phyloP scores from a whole-genome alignment of 2,329 filamentous ascomycete genomes.

The Alternaria consortialis region DNA sequence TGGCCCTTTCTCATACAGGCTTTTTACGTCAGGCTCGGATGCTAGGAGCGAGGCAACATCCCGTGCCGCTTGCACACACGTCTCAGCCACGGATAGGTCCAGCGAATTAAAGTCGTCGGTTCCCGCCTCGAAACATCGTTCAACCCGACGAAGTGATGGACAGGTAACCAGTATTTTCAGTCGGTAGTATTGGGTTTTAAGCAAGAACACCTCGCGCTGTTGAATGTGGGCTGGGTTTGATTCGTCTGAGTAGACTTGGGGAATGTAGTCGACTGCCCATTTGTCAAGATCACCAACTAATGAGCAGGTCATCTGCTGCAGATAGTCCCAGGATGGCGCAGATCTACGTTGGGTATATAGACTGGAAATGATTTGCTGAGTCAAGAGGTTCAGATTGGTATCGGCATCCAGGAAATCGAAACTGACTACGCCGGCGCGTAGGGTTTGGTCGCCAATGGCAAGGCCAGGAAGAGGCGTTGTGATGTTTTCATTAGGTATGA shows the following conservation, averaged over 20 bases:
- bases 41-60: slow-evolving; percentile 41
- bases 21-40: slow-evolving; percentile 19
- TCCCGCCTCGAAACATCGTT: slow-evolving; percentile 37
- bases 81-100: slow-evolving; percentile 38
- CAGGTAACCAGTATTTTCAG: slow-evolving; percentile 45
- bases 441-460: background rate
- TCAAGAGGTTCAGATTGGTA: slow-evolving; percentile 8
- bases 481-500: slow-evolving; percentile 38
- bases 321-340: slow-evolving; percentile 39
- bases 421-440: background rate
- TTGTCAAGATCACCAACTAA: slow-evolving; percentile 38
- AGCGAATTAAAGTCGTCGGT: slow-evolving; percentile 35
- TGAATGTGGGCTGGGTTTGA: slow-evolving; percentile 11
- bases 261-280: slow-evolving; percentile 32
- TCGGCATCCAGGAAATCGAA: slow-evolving; percentile 16
- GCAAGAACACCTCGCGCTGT: slow-evolving; percentile 20
- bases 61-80: slow-evolving; percentile 45
- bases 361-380: slow-evolving; percentile 17
- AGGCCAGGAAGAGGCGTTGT: slow-evolving; percentile 34
- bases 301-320: slow-evolving; percentile 37
- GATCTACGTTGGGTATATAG: slow-evolving; percentile 44
- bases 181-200: slow-evolving; percentile 41
- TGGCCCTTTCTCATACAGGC: slow-evolving; percentile 33
- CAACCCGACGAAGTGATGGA: slow-evolving; percentile 48
- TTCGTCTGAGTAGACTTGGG: background rate